Conservation (phyloP, 352 stramenopile genomes). For the Pythium coloratum region DNA sequence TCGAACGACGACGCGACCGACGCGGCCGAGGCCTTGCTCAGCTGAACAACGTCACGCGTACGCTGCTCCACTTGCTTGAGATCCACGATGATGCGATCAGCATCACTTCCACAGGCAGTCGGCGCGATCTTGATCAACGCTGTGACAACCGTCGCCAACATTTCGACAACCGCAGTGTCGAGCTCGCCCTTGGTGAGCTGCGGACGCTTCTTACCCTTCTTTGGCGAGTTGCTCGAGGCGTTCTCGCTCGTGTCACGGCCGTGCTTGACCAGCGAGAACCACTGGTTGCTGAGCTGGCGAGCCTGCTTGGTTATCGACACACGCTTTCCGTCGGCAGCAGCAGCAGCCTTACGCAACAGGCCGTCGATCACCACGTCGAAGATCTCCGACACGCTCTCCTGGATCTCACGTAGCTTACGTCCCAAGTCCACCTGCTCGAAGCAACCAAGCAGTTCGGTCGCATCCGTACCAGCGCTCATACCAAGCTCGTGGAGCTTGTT, state of each 20-base stretch:
- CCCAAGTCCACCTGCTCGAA: constrained; percentile 98
- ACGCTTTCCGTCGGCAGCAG: constrained; percentile 11
- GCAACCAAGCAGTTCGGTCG: constrained; percentile 98
- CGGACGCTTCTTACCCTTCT: constrained; percentile 32
- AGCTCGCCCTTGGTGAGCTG: constrained; percentile 69
- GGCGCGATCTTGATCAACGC: constrained; percentile 34
- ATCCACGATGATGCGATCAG: constrained; percentile 1
- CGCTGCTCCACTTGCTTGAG: constrained; percentile 10
- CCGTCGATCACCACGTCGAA: constrained; percentile 45
- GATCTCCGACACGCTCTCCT: constrained; percentile 40
- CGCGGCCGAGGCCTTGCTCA: constrained; percentile 62
- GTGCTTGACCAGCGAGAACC: constrained; percentile 29
- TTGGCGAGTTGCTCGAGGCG: neutral
- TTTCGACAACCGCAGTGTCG: constrained; percentile 55
- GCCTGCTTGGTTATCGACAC: constrained; percentile 25
- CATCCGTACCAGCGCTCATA: constrained; percentile 98
- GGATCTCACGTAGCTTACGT: constrained; percentile 73
- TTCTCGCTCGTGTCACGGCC: constrained; percentile 25
- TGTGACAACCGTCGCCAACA: constrained; percentile 50
- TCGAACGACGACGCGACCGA: constrained; percentile 91
- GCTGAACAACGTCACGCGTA: constrained; percentile 35
- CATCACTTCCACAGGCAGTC: constrained; percentile 8
- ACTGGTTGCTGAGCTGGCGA: constrained; percentile 32
- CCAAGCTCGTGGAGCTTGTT: constrained; percentile 93
- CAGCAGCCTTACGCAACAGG: constrained; percentile 31